Percentiles rank a stretch among this genome's conserved stretches.
Conservation (phyloP, 805 yeast genomes). For the Monosporozyma unispora region DNA sequence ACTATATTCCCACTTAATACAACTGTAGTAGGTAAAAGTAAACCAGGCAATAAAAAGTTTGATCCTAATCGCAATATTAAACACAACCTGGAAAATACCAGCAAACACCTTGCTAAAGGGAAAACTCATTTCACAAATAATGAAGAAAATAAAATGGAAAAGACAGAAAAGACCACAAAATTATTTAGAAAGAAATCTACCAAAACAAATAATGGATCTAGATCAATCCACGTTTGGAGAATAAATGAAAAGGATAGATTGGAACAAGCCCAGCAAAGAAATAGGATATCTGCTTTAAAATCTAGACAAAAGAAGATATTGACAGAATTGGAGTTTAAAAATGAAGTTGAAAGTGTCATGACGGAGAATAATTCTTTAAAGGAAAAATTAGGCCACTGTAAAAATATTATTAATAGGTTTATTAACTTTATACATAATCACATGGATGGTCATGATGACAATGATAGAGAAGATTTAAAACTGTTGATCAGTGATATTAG, state of each 20-base stretch:
- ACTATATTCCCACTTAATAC: no score
- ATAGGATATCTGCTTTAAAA: slow-evolving; percentile 51
- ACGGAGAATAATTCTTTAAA: slow-evolving; percentile 33
- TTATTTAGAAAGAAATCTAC: background rate
- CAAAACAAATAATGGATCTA: background rate
- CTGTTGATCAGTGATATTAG: slow-evolving; percentile 2
- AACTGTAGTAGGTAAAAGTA: no score
- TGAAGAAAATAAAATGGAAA: background rate
- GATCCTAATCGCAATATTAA: no score
- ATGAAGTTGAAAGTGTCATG: slow-evolving; percentile 40
- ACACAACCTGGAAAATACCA: background rate
- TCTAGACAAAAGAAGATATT: slow-evolving; percentile 54
- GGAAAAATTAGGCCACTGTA: slow-evolving; percentile 27
- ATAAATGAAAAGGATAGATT: slow-evolving; percentile 39
- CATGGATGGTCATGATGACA: slow-evolving; percentile 10
- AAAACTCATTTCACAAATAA: background rate
- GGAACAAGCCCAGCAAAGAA: slow-evolving; percentile 53
- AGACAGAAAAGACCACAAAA: background rate
- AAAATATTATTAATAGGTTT: slow-evolving; percentile 16
- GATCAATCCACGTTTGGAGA: slow-evolving; percentile 16
- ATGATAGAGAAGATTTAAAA: slow-evolving; percentile 6
- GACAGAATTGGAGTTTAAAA: slow-evolving; percentile 52
- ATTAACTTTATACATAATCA: slow-evolving; percentile 11
- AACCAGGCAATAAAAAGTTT: no score
- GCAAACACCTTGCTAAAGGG: no score